Base-by-base conservation (phyloP, 345 rosid species). In the Pugionium cornutum region DNA sequence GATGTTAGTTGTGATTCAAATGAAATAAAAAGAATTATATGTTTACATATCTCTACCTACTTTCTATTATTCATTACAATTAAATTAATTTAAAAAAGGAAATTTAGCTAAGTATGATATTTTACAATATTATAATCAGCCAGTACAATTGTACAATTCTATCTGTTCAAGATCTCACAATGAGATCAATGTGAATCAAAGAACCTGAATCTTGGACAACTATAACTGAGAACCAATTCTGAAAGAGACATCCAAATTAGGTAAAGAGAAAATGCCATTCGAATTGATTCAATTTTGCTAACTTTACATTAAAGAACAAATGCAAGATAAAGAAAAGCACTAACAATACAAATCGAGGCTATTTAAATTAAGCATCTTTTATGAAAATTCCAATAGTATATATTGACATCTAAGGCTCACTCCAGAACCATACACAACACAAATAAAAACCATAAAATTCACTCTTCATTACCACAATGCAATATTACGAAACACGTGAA, bases 211-310 rank as follows among this genome's bases (percentile, higher is more conserved):
- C 33, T 32, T 56, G 7, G 25, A 64, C 59, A 64, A 25, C 18
- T 64, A 34, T 64, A 11, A 29, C 10, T 56, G 18, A 34, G 70
- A 72, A 72, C 42, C 34, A 64, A 57, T 72, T 64, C 76, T 49
- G 70, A 64, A 41, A 56, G 39, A 30, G 69, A 70, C 75, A 71
- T n/a, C 53, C 33, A 63, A 7, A 40, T 40, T 56, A 49, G 39
- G 59, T 59, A 57, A 57, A 63, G 53, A 55, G 39, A 34, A 64
- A 49, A 56, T 64, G 39, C 33, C 58, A 64, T 28, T 64, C 31
- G 76, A 64, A 72, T 72, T 33, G 27, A 72, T 72, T 72, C 75
- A 36, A 3, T 29, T 8, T 11, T 44, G n/a, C 36, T 27, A 4
- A 42, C 55, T 62, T 62, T 44, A 45, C 51, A 29, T 11, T 5